These are phyloP conservation scores for Neohortaea acidophila DNA, from an alignment of 495 filamentous ascomycete species.

Conservation along the genomic window DNA sequence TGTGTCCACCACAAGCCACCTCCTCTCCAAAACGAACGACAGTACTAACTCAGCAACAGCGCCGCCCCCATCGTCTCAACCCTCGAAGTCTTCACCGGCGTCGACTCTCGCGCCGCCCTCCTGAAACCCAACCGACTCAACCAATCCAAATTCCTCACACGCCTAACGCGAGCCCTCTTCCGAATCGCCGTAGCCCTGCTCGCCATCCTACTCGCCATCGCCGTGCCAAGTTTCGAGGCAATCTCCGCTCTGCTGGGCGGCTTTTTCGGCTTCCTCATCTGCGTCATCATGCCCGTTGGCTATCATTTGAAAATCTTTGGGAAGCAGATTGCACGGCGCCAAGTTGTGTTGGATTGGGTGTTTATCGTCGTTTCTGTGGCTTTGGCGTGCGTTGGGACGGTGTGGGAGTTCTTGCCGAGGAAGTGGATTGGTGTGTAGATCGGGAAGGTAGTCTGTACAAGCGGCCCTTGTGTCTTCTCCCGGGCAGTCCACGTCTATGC, in stretches of 20 bases:
- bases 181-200: no score
- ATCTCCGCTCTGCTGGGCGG: no score
- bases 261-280: slow-evolving; percentile 66
- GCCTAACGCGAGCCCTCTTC: no score
- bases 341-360: slow-evolving; percentile 43
- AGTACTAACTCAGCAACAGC: slow-evolving; percentile 1
- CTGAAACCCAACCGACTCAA: no score
- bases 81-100: slow-evolving; percentile 58
- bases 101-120: slow-evolving; percentile 41
- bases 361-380: slow-evolving; percentile 51
- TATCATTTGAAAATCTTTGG: slow-evolving; percentile 88
- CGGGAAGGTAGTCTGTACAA: no score
- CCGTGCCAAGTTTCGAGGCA: no score
- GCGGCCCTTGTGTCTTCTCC: no score
- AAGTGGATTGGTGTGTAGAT: slow-evolving; percentile 21
- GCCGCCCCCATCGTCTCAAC: slow-evolving; percentile 73
- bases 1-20: not conserved
- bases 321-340: slow-evolving; percentile 43
- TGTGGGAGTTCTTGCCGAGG: slow-evolving; percentile 75
- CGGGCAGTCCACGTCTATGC: no score
- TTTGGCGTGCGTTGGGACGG: slow-evolving; percentile 60
- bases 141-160: no score
- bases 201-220: no score
- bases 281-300: slow-evolving; percentile 62
- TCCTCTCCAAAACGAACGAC: not conserved